phyloP scores from a whole-genome alignment of 208 protist species.

The Wallacemonas sp. region DNA sequence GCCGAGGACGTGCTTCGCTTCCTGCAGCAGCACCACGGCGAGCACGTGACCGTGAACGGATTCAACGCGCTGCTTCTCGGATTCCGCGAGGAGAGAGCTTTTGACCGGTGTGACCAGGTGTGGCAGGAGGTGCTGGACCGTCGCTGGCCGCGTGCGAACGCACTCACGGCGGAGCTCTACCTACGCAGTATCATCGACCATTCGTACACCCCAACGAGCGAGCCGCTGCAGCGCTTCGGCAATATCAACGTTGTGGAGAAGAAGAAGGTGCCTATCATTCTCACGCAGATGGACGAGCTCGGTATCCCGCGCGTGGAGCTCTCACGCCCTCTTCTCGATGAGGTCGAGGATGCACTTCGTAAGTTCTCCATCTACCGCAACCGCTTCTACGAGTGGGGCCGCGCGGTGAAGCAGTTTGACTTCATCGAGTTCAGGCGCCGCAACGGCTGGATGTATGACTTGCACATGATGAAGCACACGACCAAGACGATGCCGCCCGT shows the following conservation, averaged over 20 bases:
- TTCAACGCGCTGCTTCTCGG: constrained; percentile 86
- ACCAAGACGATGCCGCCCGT: constrained; percentile 62
- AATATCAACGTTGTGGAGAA: constrained; percentile 83
- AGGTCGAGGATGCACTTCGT: constrained; percentile 87
- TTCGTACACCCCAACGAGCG: constrained; percentile 76
- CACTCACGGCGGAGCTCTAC: constrained; percentile 79
- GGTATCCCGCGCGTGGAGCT: constrained; percentile 82
- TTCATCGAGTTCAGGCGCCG: constrained; percentile 90
- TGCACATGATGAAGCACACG: constrained; percentile 83
- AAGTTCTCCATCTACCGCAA: constrained; percentile 75
- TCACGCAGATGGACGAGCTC: constrained; percentile 81
- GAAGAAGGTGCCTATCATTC: constrained; percentile 86
- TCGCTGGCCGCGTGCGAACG: constrained; percentile 77
- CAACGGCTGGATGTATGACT: constrained; percentile 88
- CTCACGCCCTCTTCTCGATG: constrained; percentile 75
- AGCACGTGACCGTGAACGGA: constrained; percentile 55
- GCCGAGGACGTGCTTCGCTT: constrained; percentile 80
- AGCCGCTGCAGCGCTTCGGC: constrained; percentile 69
- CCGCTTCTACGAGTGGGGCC: constrained; percentile 88
- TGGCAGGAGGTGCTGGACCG: constrained; percentile 86
- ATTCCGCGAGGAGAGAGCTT: constrained; percentile 66
- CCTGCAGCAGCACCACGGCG: constrained; percentile 55
- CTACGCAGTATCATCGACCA: constrained; percentile 87
- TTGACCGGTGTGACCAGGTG: constrained; percentile 72
- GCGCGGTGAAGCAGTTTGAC: constrained; percentile 89